These are phyloP conservation scores for Fagopyrum homotropicum DNA, from an alignment of 148 eudicot species.

Conservation along the genomic window DNA sequence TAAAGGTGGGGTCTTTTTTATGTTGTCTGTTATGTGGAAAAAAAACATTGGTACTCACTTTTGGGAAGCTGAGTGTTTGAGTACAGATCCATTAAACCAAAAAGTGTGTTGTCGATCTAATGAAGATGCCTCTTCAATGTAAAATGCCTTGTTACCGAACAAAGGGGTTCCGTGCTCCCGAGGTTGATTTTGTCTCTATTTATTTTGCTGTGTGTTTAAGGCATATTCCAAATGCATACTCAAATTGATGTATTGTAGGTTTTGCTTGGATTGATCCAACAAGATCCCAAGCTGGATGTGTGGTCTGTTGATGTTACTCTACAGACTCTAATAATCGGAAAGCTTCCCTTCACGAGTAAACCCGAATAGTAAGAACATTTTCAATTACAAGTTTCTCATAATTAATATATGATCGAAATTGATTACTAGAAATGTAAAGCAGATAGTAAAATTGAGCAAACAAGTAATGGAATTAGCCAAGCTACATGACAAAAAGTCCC, in stretches of 20 bases:
- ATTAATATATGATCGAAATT: too few relatives aligned
- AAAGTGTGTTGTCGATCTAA: too few relatives aligned
- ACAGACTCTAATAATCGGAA: constrained; percentile 66
- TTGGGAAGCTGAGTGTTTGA: too few relatives aligned
- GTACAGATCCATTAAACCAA: too few relatives aligned
- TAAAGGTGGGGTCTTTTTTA: too few relatives aligned
- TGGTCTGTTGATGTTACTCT: constrained; percentile 98
- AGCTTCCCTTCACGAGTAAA: constrained; percentile 69
- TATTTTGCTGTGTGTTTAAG: background rate
- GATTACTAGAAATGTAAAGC: constrained; percentile 64
- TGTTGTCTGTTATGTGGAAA: too few relatives aligned
- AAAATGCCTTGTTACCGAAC: constrained; percentile 91
- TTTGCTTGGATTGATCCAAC: constrained; percentile 61
- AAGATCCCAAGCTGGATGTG: constrained; percentile 80
- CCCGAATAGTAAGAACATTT: constrained; percentile 62
- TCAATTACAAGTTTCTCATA: background rate
- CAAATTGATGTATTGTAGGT: constrained; percentile 41
- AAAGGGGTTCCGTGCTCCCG: constrained; percentile 96
- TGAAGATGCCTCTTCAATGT: constrained; percentile 14
- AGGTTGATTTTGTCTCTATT: constrained; percentile 39
- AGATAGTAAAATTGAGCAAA: constrained; percentile 72
- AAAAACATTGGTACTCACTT: too few relatives aligned
- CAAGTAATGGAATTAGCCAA: constrained; percentile 94
- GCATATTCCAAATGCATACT: background rate
- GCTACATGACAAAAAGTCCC: constrained; percentile 46